A percentile compares a stretch with the other conserved stretches of the same genome.
These are phyloP conservation scores for Bryoglossum gracile DNA, from an alignment of 495 filamentous ascomycete genomes.

Conservation along the genomic window DNA sequence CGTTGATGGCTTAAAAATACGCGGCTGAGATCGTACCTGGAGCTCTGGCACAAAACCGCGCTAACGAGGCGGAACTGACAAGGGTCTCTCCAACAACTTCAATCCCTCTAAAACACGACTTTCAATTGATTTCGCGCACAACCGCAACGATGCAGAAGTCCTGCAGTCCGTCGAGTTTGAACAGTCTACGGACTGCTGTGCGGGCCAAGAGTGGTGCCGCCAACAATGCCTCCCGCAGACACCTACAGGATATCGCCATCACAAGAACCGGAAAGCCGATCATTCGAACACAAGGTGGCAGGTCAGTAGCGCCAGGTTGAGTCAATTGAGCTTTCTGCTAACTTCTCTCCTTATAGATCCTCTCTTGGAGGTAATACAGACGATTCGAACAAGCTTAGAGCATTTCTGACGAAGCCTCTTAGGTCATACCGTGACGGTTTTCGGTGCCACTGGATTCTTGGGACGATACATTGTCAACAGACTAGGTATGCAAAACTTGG, in stretches of 20 bases:
- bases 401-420: slow-evolving; percentile 30
- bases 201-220: slow-evolving; percentile 6
- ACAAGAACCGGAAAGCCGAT: slow-evolving; percentile 84
- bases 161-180: slow-evolving; percentile 23
- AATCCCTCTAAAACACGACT: background rate
- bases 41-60: slow-evolving; percentile 1
- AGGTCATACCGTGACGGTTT: slow-evolving; percentile 95
- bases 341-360: slow-evolving; percentile 45
- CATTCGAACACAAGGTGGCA: slow-evolving; percentile 71
- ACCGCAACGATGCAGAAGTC: slow-evolving; percentile 27
- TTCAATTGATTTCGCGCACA: slow-evolving; percentile 15
- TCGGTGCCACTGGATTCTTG: slow-evolving; percentile 93
- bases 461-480: slow-evolving; percentile 96
- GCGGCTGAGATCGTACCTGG: slow-evolving; percentile 18
- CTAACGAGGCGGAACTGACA: slow-evolving; percentile 6
- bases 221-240: slow-evolving; percentile 34
- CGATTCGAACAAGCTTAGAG: background rate
- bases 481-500: slow-evolving; percentile 56
- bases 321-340: slow-evolving; percentile 23
- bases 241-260: slow-evolving; percentile 72
- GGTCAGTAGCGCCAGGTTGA: slow-evolving; percentile 45
- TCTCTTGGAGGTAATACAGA: slow-evolving; percentile 63
- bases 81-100: slow-evolving; percentile 7
- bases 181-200: slow-evolving; percentile 23
- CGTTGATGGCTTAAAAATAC: slow-evolving; percentile 12